Evolutionary conservation across 208 protist genomes (phyloP).

Genomic region (Leishmania tropica): DNA sequence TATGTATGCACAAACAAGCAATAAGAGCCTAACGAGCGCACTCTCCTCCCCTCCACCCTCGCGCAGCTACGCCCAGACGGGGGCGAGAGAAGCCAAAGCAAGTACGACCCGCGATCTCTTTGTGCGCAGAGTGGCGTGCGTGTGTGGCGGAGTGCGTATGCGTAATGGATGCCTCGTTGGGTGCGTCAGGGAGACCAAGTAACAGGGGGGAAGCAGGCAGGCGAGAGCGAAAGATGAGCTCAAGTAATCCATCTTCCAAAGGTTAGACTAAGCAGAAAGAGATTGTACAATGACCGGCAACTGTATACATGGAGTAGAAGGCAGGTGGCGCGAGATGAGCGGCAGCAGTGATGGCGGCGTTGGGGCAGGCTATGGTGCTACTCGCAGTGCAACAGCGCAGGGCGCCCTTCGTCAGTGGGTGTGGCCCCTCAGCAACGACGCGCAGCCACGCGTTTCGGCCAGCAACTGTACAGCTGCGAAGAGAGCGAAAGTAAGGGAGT

Average conservation of each 20-base stretch:
- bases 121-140: background rate
- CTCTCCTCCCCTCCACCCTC: background rate
- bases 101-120: background rate
- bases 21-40: background rate
- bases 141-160: background rate
- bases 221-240: background rate
- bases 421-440: background rate
- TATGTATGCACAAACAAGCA: background rate
- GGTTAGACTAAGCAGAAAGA: background rate
- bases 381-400: too few species aligned
- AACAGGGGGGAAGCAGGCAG: background rate
- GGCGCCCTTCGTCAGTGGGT: background rate
- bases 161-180: background rate
- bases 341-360: background rate
- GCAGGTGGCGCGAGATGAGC: background rate
- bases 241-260: background rate
- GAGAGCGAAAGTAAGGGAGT: background rate
- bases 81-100: background rate
- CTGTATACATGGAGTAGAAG: background rate
- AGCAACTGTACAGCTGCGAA: background rate
- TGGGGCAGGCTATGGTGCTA: background rate
- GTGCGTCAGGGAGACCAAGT: background rate
- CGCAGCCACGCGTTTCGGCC: background rate
- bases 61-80: background rate
- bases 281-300: too few species aligned